These are phyloP conservation scores for Fulvia fulva DNA, from an alignment of 2,329 filamentous ascomycete genomes.

Conservation along the genomic window DNA sequence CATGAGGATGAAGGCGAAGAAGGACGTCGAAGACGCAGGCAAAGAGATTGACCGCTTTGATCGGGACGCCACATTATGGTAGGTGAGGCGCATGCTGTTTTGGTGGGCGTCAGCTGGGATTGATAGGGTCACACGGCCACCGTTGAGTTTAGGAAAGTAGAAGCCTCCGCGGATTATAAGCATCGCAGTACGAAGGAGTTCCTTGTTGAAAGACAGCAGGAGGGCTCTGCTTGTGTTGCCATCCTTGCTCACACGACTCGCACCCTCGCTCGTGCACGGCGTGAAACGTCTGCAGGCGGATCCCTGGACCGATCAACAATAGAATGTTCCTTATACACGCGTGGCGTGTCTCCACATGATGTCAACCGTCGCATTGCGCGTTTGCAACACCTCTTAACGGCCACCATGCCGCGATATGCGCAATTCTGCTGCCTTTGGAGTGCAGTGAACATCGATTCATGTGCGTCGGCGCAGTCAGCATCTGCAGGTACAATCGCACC, in stretches of 20 bases:
- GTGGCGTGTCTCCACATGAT: neutral
- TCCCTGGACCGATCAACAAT: neutral
- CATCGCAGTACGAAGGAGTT: neutral
- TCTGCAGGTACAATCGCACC: neutral
- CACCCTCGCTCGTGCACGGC: neutral
- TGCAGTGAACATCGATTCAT: neutral
- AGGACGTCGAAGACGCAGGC: conserved; percentile 92
- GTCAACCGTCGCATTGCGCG: neutral
- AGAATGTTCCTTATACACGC: neutral
- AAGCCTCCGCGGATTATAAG: neutral
- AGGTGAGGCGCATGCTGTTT: conserved; percentile 6
- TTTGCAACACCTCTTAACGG: neutral
- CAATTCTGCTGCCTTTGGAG: neutral
- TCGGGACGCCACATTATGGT: conserved; percentile 71
- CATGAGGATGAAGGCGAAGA: conserved; percentile 99
- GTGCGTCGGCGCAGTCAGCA: neutral
- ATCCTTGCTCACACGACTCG: neutral
- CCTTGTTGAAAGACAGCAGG: neutral
- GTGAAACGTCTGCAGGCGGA: neutral
- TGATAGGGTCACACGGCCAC: neutral
- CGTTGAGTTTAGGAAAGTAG: neutral
- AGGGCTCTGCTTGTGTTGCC: neutral
- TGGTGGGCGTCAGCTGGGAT: neutral
- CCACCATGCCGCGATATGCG: too few species aligned
- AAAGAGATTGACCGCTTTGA: conserved; percentile 90